These are phyloP conservation scores for Neurospora sp. DNA, from an alignment of 495 filamentous ascomycete species.

Conservation along the genomic window DNA sequence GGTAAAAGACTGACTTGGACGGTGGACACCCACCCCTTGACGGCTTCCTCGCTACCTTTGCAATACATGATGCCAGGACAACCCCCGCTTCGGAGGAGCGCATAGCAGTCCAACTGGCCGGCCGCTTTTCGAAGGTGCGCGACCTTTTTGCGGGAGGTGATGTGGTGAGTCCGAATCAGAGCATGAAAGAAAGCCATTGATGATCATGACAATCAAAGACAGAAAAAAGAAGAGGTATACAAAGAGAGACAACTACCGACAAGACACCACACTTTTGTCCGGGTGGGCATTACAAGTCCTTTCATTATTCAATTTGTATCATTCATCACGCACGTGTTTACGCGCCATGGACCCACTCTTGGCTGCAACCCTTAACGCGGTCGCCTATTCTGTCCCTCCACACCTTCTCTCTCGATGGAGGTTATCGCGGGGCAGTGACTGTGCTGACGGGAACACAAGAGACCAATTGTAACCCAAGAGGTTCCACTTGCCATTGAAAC, in stretches of 20 bases:
- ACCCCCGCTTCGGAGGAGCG: slow-evolving; percentile 55
- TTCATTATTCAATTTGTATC: not conserved
- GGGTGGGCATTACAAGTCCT: not conserved
- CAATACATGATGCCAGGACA: slow-evolving; percentile 73
- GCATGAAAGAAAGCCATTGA: slow-evolving; percentile 39
- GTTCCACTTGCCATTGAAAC: not conserved
- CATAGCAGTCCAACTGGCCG: slow-evolving; percentile 42
- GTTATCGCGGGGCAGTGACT: not conserved
- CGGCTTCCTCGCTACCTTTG: slow-evolving; percentile 43
- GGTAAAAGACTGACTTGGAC: slow-evolving; percentile 18
- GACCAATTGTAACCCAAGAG: not conserved
- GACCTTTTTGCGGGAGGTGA: slow-evolving; percentile 72
- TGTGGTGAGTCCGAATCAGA: slow-evolving; percentile 70
- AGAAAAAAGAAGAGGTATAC: not conserved
- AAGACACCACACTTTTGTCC: not conserved
- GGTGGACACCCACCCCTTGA: slow-evolving; percentile 20
- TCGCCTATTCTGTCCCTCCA: not conserved
- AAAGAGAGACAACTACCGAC: not conserved
- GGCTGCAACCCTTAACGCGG: not conserved
- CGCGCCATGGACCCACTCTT: not conserved
- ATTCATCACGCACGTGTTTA: not conserved
- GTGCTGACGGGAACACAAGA: not conserved
- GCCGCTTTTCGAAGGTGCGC: slow-evolving; percentile 54
- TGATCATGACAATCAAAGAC: not conserved
- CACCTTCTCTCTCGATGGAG: not conserved